Base-by-base conservation (phyloP, 1,284 basidiomycete genomes). In the Leccinum griseonigrum region DNA sequence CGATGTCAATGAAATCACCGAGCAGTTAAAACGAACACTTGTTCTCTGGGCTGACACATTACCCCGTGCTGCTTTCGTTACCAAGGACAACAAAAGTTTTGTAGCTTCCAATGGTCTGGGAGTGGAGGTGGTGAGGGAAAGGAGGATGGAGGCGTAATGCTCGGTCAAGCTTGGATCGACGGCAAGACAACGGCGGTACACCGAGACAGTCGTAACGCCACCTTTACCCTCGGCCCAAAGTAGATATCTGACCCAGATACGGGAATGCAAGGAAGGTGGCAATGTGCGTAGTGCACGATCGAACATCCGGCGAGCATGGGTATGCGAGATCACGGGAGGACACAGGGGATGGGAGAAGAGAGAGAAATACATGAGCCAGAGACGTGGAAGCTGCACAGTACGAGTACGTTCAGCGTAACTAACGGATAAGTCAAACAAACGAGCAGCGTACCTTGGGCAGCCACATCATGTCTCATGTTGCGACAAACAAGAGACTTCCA, bases 1-100 rank as follows among this genome's bases (percentile, higher is more conserved):
- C 91, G 3, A 98, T 86, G 50, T 97, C 94, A 40, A 99, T 84
- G 84, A 93, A 99, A 66, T 98, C 94, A 62, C 90, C 86, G 31
- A 99, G 85, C 4, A 99, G 82, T 71, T 98, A 95, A 71, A 97
- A 98, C 0, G 97, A 90, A 66, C 95, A 97, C 78, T 98, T 98
- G 55, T 92, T 94, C 70, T 98, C 95, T 0, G 94, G 89, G 62
- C 94, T 94, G 10, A 81, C 82, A 73, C 97, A 98, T 59, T 90
- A 32, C 95, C 95, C 56, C 86, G 82, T 1, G 88, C 83, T 1
- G 97, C 94, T 70, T 91, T 90, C 57, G 94, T 83, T 8, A 94
- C 94, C 40, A 99, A 78, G 2, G 85, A 84, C 16, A 99, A 81
- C 8, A 98, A 81, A 16, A 97, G 81, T 74, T 99, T 99, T 10